Base-by-base conservation (phyloP, 2,329 filamentous ascomycete species). In the Exophiala oligosperma region DNA sequence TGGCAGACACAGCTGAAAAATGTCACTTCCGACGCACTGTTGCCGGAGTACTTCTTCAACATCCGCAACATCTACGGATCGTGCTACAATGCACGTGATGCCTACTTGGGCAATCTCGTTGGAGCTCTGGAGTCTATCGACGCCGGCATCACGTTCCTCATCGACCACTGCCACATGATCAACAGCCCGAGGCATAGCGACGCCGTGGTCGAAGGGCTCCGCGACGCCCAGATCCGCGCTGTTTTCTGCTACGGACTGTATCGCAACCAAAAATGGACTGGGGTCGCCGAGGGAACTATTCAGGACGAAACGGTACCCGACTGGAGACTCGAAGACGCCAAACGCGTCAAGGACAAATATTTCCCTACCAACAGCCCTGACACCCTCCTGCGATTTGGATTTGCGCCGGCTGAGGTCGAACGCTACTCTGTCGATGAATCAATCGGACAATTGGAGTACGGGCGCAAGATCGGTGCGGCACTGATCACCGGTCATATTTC, bases 1-100 rank as follows among this genome's bases (percentile, higher is more conserved):
- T 81, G 77, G 77, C 76, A 79, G 63, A 74, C 73, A 0, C 69
- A 74, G 54, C 63, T 76, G 14, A 74, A 74, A 56, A 73, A 72
- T 1, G 64, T 71, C n/a, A 72, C 74, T 68, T 70, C 69, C 0
- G 65, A 78, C 59, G 62, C 79, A 2, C 66, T 70, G 2, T 62
- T 81, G n/a, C 35, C 78, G 3, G 71, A 79, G 23, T 80, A 80
- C 29, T 26, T 64, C 40, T 37, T 66, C 57, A 62, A 17, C 38
- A 23, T 59, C 4, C 37, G 52, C 9, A 41, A 52, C 8, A 43
- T 38, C 9, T 60, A 50, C 37, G 52, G 57, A 32, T 29, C 47
- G 6, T 60, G 21, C 32, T 77, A 75, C 60, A 66, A 60, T 3
- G 65, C 74, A 1, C 68, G 75, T 2, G 80, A 82, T 56, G 66